Conservation (phyloP, 805 yeast genomes). For the Candida ponderosae region DNA sequence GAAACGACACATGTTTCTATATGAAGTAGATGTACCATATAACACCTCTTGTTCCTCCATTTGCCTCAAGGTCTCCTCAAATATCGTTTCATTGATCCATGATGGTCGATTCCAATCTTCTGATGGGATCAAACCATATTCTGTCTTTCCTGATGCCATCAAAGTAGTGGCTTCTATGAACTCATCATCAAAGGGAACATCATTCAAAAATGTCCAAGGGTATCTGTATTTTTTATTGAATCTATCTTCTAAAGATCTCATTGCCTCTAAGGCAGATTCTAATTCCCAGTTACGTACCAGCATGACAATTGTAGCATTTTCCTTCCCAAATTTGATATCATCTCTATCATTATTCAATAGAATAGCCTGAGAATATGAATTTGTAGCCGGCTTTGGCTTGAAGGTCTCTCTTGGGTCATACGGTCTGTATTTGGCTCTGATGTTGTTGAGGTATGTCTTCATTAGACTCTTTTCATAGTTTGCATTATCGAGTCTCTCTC, state of each 20-base stretch:
- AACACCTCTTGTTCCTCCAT: conserved; percentile 41
- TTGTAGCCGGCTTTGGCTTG: conserved; percentile 27
- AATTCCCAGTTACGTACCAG: conserved; percentile 78
- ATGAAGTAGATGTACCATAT: conserved; percentile 59
- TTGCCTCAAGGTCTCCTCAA: conserved; percentile 37
- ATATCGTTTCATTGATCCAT: conserved; percentile 53
- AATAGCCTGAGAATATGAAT: conserved; percentile 26
- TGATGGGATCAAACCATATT: conserved; percentile 57
- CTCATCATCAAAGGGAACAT: conserved; percentile 56
- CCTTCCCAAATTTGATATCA: conserved; percentile 37
- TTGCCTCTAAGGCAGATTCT: conserved; percentile 62
- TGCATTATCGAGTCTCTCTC: conserved; percentile 14
- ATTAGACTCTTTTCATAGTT: conserved; percentile 8
- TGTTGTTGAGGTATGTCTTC: conserved; percentile 16
- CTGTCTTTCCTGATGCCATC: conserved; percentile 57
- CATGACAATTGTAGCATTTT: conserved; percentile 86
- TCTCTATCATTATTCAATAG: conserved; percentile 24
- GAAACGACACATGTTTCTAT: conserved; percentile 92
- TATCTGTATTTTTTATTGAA: conserved; percentile 61
- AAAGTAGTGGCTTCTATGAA: conserved; percentile 53
- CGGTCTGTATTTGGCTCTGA: conserved; percentile 6
- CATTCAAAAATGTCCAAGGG: conserved; percentile 76
- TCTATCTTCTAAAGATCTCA: conserved; percentile 72
- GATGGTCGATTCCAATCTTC: conserved; percentile 76
- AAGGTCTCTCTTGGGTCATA: conserved; percentile 13